phyloP scores from a whole-genome alignment of 2,329 filamentous ascomycete species.

The Colletotrichum sp. region DNA sequence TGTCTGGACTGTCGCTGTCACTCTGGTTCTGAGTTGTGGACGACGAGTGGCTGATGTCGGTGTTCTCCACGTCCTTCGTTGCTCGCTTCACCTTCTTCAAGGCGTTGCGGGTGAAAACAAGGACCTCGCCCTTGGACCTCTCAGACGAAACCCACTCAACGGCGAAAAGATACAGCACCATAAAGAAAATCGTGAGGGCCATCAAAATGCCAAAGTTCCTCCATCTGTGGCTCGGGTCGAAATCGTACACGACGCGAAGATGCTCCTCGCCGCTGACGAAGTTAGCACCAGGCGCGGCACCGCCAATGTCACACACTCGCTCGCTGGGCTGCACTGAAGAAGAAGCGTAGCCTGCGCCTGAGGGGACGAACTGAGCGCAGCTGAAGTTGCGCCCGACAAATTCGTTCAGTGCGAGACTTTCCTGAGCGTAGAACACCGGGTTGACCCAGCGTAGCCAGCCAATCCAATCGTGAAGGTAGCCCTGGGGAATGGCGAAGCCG shows the following conservation, averaged over 20 bases:
- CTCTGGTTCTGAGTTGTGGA: background rate
- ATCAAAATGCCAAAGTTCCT: slow-evolving; percentile 62
- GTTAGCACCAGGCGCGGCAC: slow-evolving; percentile 44
- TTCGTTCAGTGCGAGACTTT: slow-evolving; percentile 71
- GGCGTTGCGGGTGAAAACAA: slow-evolving; percentile 59
- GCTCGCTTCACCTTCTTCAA: background rate
- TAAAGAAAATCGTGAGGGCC: slow-evolving; percentile 53
- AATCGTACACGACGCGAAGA: slow-evolving; percentile 46
- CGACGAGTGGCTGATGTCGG: background rate
- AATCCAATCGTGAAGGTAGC: slow-evolving; percentile 41
- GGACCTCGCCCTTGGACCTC: slow-evolving; percentile 65
- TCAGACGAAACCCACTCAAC: slow-evolving; percentile 51
- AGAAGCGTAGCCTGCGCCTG: slow-evolving; percentile 19
- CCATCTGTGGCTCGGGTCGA: slow-evolving; percentile 51
- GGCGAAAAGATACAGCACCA: slow-evolving; percentile 50
- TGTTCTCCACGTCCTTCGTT: background rate
- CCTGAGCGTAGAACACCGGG: slow-evolving; percentile 63
- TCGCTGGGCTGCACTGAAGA: slow-evolving; percentile 7
- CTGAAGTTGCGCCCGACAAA: slow-evolving; percentile 54
- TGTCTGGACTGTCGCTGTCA: slow-evolving; percentile 20
- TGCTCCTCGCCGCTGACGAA: slow-evolving; percentile 50
- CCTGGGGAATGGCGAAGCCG: slow-evolving; percentile 50
- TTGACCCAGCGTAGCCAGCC: slow-evolving; percentile 64
- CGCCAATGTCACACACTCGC: slow-evolving; percentile 48
- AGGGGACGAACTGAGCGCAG: slow-evolving; percentile 23